These are phyloP conservation scores for Neospermospora avenae DNA, from an alignment of 2,329 filamentous ascomycete species.

Conservation along the genomic window DNA sequence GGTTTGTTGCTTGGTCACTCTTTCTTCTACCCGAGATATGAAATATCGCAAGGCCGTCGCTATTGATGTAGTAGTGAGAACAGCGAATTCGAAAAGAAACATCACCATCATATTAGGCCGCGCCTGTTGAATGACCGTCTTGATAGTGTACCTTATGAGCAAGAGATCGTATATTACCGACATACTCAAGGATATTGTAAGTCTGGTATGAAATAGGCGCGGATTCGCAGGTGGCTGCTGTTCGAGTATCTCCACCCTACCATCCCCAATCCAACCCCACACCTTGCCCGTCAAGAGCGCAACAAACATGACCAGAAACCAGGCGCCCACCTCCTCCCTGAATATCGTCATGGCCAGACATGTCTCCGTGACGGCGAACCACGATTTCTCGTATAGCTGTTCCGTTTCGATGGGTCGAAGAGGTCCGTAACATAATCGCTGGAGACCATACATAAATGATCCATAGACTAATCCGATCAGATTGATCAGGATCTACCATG, in stretches of 20 bases:
- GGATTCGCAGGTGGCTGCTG: slow-evolving; percentile 92
- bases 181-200: slow-evolving; percentile 73
- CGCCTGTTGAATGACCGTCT: slow-evolving; percentile 80
- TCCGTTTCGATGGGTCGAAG: slow-evolving; percentile 93
- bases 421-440: slow-evolving; percentile 84
- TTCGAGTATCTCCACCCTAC: slow-evolving; percentile 88
- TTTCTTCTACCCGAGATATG: slow-evolving; percentile 73
- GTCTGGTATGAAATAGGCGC: slow-evolving; percentile 77
- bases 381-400: slow-evolving; percentile 94
- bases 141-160: slow-evolving; percentile 78
- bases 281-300: slow-evolving; percentile 89
- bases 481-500: slow-evolving; percentile 79
- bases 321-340: slow-evolving; percentile 87
- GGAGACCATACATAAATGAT: slow-evolving; percentile 79
- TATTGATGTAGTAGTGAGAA: slow-evolving; percentile 74
- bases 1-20: slow-evolving; percentile 72
- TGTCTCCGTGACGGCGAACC: slow-evolving; percentile 97
- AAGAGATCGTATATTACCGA: slow-evolving; percentile 77
- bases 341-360: slow-evolving; percentile 98
- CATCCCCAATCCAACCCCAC: slow-evolving; percentile 98
- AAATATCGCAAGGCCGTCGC: slow-evolving; percentile 78
- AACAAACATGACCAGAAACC: slow-evolving; percentile 96
- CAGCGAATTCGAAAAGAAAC: slow-evolving; percentile 97
- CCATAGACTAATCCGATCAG: slow-evolving; percentile 79
- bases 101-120: slow-evolving; percentile 99